These are phyloP conservation scores for Xylaria hypoxylon DNA, from an alignment of 2,329 filamentous ascomycete species.

Conservation along the genomic window DNA sequence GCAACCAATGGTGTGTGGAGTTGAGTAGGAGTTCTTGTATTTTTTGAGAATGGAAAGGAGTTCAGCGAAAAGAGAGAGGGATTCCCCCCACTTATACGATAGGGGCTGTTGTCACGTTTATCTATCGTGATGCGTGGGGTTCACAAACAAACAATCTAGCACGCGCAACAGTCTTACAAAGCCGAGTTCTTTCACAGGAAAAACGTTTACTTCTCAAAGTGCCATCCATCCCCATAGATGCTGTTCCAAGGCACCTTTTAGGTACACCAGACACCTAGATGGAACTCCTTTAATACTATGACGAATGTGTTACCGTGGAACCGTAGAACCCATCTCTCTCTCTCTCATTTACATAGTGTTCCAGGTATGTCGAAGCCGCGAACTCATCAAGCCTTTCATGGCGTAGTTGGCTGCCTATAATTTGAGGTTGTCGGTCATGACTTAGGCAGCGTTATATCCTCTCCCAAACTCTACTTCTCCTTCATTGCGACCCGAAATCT, in stretches of 20 bases:
- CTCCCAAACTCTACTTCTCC: not conserved
- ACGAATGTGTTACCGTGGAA: no score
- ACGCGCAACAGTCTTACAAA: not conserved
- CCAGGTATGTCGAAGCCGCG: not conserved
- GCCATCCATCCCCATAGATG: not conserved
- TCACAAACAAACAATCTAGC: not conserved
- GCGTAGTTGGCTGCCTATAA: not conserved
- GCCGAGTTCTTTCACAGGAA: no score
- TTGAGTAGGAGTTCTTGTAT: not conserved
- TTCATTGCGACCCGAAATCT: not conserved
- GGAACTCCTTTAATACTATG: not conserved
- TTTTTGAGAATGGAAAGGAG: not conserved
- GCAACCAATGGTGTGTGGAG: not conserved
- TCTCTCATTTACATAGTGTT: not conserved
- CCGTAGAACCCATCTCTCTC: no score
- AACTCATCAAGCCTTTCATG: not conserved
- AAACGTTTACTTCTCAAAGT: not conserved
- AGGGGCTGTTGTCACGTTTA: not conserved
- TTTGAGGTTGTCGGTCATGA: not conserved
- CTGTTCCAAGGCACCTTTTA: not conserved
- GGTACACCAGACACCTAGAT: no score
- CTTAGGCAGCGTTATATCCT: no score
- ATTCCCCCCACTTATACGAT: slow-evolving; percentile 3
- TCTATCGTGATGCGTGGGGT: not conserved
- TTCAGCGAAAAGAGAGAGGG: slow-evolving; percentile 8